phyloP scores from a whole-genome alignment of 2,329 filamentous ascomycete species.

The Aspergillus terreus region DNA sequence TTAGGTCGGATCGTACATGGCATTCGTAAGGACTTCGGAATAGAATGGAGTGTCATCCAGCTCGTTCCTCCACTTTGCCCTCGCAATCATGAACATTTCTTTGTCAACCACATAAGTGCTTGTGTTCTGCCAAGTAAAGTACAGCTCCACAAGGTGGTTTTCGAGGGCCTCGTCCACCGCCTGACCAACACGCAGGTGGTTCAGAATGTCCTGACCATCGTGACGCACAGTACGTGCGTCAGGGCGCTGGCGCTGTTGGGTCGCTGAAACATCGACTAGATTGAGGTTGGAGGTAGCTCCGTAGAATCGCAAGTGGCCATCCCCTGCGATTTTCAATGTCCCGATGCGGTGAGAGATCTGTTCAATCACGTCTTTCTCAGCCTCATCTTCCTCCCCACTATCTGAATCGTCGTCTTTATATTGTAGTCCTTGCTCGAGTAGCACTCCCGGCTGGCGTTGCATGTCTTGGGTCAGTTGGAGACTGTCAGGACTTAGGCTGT shows the following conservation, averaged over 20 bases:
- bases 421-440: constrained; percentile 18
- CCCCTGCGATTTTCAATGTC: constrained; percentile 41
- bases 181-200: constrained; percentile 41
- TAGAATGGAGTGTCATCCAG: constrained; percentile 39
- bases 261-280: constrained; percentile 37
- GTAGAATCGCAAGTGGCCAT: constrained; percentile 44
- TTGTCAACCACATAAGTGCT: constrained; percentile 45
- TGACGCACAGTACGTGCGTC: constrained; percentile 37
- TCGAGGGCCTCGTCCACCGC: constrained; percentile 40
- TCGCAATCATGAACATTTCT: constrained; percentile 36
- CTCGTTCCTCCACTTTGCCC: constrained; percentile 34
- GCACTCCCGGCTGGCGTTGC: constrained; percentile 21
- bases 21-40: constrained; percentile 40
- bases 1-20: constrained; percentile 25
- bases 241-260: constrained; percentile 30
- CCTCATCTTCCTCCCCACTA: constrained; percentile 37
- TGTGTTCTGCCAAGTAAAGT: constrained; percentile 49
- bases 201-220: constrained; percentile 39
- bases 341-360: constrained; percentile 44
- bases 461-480: constrained; percentile 25
- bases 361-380: constrained; percentile 40
- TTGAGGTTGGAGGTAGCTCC: constrained; percentile 45
- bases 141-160: constrained; percentile 44
- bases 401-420: constrained; percentile 28
- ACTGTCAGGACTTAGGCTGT: constrained; percentile 23